Evolutionary conservation across 768 basidiomycete species (phyloP).

Genomic region (Calocera cornea): DNA sequence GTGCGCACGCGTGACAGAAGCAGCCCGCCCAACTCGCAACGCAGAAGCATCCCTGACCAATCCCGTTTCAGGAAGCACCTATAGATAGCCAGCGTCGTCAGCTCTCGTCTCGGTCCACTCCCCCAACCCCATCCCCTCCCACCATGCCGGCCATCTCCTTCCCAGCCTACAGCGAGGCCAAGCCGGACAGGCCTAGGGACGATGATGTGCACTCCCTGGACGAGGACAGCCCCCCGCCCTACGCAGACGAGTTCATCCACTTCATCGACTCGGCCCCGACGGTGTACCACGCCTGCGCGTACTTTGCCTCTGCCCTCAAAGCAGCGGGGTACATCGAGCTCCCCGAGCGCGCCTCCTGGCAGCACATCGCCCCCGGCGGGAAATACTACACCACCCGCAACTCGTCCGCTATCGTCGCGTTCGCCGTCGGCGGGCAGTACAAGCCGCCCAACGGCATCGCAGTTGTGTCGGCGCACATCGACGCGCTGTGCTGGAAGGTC

Average conservation of each 20-base stretch:
- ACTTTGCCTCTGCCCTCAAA: neutral
- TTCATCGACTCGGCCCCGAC: neutral
- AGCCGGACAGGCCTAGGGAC: too few species aligned
- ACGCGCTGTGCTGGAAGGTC: neutral
- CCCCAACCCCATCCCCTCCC: too few species aligned
- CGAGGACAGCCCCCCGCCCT: neutral
- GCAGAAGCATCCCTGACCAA: neutral
- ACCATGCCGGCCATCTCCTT: too few species aligned
- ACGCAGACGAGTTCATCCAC: neutral
- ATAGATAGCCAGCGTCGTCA: too few species aligned
- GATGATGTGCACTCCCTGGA: neutral
- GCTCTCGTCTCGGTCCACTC: too few species aligned
- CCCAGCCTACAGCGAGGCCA: neutral
- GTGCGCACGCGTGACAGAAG: neutral
- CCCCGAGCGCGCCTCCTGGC: neutral
- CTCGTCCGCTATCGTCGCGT: neutral
- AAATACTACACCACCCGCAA: conserved; percentile 1
- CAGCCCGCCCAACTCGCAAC: neutral
- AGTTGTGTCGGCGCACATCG: neutral
- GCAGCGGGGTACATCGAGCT: neutral
- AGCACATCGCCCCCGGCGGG: neutral
- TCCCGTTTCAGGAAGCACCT: neutral
- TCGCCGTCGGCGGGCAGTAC: neutral
- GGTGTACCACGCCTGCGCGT: neutral
- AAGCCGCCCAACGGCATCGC: neutral